A percentile compares a stretch with the other conserved stretches of the same genome.
These are phyloP conservation scores for Mycena kentingensis DNA, from an alignment of 768 basidiomycete species.

Conservation along the genomic window DNA sequence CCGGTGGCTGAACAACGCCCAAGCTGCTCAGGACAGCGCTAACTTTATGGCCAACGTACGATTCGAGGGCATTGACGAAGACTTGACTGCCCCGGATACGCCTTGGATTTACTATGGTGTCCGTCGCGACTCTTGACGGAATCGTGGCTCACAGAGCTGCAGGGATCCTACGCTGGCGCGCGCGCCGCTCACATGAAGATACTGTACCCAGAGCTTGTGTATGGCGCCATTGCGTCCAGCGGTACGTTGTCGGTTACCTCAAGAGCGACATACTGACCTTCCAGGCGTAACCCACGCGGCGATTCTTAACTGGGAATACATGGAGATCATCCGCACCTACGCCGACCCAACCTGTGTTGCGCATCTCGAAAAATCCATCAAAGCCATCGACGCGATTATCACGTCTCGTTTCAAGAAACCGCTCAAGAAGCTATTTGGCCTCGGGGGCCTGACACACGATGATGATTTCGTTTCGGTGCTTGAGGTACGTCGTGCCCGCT, in stretches of 20 bases:
- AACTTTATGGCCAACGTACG: conserved; percentile 85
- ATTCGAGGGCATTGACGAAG: conserved; percentile 68
- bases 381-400: conserved; percentile 64
- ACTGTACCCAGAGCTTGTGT: conserved; percentile 86
- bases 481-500: conserved; percentile 43
- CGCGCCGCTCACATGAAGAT: conserved; percentile 89
- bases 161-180: conserved; percentile 93
- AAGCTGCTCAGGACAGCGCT: conserved; percentile 88
- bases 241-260: conserved; percentile 44
- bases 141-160: conserved; percentile 13
- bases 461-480: conserved; percentile 77
- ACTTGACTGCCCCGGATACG: conserved; percentile 68
- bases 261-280: not conserved
- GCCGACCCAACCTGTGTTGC: conserved; percentile 64
- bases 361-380: conserved; percentile 58
- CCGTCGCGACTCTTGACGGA: conserved; percentile 26
- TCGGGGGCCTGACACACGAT: conserved; percentile 66
- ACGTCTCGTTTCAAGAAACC: conserved; percentile 43
- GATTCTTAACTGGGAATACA: conserved; percentile 84
- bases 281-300: conserved; percentile 84
- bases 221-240: conserved; percentile 86
- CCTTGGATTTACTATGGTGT: conserved; percentile 97
- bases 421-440: conserved; percentile 78
- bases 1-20: conserved; percentile 86
- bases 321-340: conserved; percentile 74